Percentiles rank a stretch among this genome's conserved stretches.
Evolutionary conservation across 345 rosid species (phyloP).

Genomic region (Viola odorata): DNA sequence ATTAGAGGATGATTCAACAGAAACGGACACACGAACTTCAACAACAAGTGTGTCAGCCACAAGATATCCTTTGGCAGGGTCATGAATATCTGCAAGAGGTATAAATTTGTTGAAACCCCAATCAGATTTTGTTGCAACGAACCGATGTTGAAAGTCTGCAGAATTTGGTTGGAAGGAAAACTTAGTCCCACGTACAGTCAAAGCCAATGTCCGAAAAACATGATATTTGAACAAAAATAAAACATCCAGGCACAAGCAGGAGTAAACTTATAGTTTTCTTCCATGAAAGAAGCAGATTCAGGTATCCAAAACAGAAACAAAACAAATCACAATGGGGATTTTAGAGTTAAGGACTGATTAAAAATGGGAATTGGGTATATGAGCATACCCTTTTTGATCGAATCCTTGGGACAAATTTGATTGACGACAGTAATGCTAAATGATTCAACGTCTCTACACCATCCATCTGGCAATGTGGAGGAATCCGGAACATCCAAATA

Average conservation of each 20-base stretch:
- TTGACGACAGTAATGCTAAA: constrained; percentile 21
- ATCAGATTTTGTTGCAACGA: too few relatives aligned
- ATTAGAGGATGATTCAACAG: neutral
- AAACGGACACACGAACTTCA: too few relatives aligned
- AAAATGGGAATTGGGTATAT: neutral
- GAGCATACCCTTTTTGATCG: neutral
- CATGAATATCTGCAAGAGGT: too few relatives aligned
- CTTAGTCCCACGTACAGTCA: neutral
- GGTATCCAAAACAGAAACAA: neutral
- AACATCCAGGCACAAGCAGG: neutral
- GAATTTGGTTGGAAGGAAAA: too few relatives aligned
- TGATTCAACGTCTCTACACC: constrained; percentile 19
- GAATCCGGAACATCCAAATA: constrained; percentile 25
- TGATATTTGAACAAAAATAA: neutral
- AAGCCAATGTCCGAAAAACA: neutral
- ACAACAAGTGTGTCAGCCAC: too few relatives aligned
- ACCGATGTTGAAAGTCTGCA: too few relatives aligned
- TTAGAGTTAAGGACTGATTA: neutral
- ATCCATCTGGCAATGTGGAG: constrained; percentile 17
- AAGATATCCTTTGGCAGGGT: too few relatives aligned
- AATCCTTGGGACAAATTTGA: constrained; percentile 1
- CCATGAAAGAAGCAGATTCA: neutral
- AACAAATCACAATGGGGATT: too few relatives aligned
- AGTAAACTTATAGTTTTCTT: too few relatives aligned
- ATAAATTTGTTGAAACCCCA: too few relatives aligned